Conservation (phyloP, 2,329 filamentous ascomycete species). For the Rasamsonia emersonii region DNA sequence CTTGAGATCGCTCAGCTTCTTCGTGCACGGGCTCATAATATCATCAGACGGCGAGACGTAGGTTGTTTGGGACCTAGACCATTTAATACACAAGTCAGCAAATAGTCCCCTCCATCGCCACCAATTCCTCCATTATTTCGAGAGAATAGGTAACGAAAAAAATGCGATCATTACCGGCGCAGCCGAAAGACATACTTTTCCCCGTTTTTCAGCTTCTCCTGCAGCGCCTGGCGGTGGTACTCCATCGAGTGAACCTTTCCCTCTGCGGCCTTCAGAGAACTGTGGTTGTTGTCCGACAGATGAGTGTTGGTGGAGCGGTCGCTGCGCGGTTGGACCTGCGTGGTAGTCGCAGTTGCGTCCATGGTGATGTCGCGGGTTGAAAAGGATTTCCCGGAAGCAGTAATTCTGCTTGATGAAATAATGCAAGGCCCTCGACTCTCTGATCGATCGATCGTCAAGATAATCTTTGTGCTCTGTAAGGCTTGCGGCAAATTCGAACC, state of each 20-base stretch:
- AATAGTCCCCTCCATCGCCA: neutral
- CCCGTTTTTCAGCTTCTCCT: conserved; percentile 30
- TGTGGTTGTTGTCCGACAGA: conserved; percentile 25
- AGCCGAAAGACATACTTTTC: conserved; percentile 26
- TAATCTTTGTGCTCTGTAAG: too few species aligned
- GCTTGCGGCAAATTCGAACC: too few species aligned
- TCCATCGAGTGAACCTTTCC: conserved; percentile 31
- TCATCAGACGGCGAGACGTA: conserved; percentile 43
- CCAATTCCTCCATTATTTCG: neutral
- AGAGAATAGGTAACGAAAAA: conserved; percentile 2
- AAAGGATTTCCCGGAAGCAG: neutral
- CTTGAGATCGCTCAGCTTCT: conserved; percentile 43
- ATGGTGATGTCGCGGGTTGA: conserved; percentile 13
- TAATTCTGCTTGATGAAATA: too few species aligned
- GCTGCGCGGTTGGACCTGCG: conserved; percentile 25
- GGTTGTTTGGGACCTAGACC: conserved; percentile 20
- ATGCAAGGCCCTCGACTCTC: too few species aligned
- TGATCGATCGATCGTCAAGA: too few species aligned
- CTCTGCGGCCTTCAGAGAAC: conserved; percentile 18
- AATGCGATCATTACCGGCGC: conserved; percentile 5
- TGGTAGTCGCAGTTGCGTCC: conserved; percentile 18
- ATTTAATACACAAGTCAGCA: neutral
- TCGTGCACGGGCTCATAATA: conserved; percentile 42
- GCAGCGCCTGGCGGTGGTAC: conserved; percentile 34
- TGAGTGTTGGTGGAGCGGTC: conserved; percentile 36